phyloP scores from a whole-genome alignment of 2,329 filamentous ascomycete genomes.

The Paecilomyces dactylethromorphus region DNA sequence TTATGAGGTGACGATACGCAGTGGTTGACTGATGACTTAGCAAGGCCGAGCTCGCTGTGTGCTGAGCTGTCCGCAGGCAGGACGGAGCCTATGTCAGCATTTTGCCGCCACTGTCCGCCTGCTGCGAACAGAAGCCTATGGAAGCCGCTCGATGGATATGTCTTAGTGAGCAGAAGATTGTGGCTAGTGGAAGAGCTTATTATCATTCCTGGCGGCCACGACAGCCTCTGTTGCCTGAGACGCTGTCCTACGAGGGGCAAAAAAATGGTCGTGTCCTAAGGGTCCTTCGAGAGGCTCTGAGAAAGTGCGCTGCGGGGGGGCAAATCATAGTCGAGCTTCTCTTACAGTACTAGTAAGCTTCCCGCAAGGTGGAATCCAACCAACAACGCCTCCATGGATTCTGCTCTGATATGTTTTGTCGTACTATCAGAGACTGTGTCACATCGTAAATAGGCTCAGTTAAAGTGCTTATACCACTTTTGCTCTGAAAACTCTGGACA shows the following conservation, averaged over 20 bases:
- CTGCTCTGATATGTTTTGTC: too few relatives aligned
- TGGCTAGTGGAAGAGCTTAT: not conserved
- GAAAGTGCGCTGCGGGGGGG: not conserved
- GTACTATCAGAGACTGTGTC: too few relatives aligned
- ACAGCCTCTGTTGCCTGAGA: conserved; percentile 5
- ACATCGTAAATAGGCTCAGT: too few relatives aligned
- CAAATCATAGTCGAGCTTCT: not conserved
- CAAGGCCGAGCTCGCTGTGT: conserved; percentile 11
- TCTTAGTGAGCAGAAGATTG: not conserved
- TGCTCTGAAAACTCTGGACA: not conserved
- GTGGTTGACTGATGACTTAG: conserved; percentile 23
- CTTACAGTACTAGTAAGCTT: too few relatives aligned
- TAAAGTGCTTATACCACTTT: too few relatives aligned
- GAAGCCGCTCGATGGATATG: conserved; percentile 25
- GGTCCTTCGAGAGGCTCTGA: not conserved
- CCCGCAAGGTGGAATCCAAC: too few relatives aligned
- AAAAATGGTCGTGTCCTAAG: not conserved
- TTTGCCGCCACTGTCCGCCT: conserved; percentile 18
- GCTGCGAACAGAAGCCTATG: conserved; percentile 27
- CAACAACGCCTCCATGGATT: not conserved
- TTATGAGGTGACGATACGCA: conserved; percentile 33
- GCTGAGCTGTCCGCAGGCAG: conserved; percentile 3
- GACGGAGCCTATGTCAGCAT: not conserved
- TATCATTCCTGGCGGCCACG: not conserved
- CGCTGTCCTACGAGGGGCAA: not conserved